A percentile compares a stretch with the other conserved stretches of the same genome.
phyloP scores from a whole-genome alignment of 306 rosid genomes.

The Sindora glabra region DNA sequence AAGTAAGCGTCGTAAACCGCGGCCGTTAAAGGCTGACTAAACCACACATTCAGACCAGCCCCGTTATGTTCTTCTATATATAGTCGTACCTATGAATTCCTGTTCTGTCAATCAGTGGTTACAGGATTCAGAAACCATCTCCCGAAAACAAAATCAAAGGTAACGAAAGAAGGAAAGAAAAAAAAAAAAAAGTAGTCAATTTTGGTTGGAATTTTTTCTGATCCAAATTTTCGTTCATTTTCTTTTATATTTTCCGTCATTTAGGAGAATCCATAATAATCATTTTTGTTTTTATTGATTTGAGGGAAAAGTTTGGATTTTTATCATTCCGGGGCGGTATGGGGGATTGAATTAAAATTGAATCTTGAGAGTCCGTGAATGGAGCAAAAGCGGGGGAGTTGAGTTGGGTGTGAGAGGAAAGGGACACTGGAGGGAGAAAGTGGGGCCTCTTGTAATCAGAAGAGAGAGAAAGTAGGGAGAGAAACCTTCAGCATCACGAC shows the following conservation, averaged over 20 bases:
- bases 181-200: not conserved
- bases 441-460: constrained; percentile 47
- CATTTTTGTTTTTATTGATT: not conserved
- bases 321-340: too few relatives aligned
- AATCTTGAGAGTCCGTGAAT: constrained; percentile 54
- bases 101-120: not conserved
- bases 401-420: constrained; percentile 2
- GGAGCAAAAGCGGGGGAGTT: not conserved
- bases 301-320: not conserved
- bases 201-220: not conserved
- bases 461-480: constrained; percentile 27
- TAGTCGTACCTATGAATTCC: too few relatives aligned
- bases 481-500: constrained; percentile 70
- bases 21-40: too few relatives aligned
- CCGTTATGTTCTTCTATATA: too few relatives aligned
- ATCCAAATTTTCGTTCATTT: too few relatives aligned
- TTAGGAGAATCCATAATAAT: not conserved
- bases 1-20: too few relatives aligned
- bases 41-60: too few relatives aligned
- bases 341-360: too few relatives aligned
- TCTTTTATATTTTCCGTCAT: not conserved
- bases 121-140: not conserved
- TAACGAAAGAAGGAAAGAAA: too few relatives aligned
- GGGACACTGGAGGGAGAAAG: constrained; percentile 13
- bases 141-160: constrained; percentile 3